Conservation (phyloP, 208 protist genomes). For the Novymonas esmeraldas region DNA sequence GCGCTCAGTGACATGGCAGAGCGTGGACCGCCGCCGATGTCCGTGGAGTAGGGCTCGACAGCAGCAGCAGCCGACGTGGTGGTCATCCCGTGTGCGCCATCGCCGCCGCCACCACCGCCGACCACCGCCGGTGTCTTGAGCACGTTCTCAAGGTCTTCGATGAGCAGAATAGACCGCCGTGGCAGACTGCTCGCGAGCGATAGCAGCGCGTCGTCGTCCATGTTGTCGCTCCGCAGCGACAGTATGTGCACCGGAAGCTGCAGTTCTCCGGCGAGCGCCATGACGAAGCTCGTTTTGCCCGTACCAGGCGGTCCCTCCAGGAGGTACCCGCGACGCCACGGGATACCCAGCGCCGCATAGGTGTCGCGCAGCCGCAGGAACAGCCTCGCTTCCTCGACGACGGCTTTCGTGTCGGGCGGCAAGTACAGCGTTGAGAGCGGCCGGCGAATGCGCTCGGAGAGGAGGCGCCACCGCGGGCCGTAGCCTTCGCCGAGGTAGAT, state of each 20-base stretch:
- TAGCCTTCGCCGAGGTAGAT: slow-evolving; percentile 70
- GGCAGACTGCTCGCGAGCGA: slow-evolving; percentile 81
- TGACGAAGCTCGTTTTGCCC: slow-evolving; percentile 94
- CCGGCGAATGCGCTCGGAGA: slow-evolving; percentile 66
- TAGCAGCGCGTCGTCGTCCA: slow-evolving; percentile 89
- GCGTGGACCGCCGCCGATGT: slow-evolving; percentile 30
- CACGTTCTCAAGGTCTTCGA: slow-evolving; percentile 96
- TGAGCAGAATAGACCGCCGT: slow-evolving; percentile 84
- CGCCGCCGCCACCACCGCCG: not conserved
- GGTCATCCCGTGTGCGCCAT: no score
- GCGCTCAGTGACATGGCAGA: slow-evolving; percentile 91
- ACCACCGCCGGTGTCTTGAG: slow-evolving; percentile 41
- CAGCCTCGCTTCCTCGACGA: slow-evolving; percentile 78
- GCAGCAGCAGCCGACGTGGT: not conserved
- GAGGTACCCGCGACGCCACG: slow-evolving; percentile 95
- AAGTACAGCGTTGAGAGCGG: slow-evolving; percentile 80
- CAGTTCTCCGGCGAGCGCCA: slow-evolving; percentile 92
- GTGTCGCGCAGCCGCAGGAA: slow-evolving; percentile 84
- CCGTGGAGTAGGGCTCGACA: slow-evolving; percentile 19
- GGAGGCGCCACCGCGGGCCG: slow-evolving; percentile 63
- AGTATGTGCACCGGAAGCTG: slow-evolving; percentile 91
- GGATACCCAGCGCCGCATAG: slow-evolving; percentile 92
- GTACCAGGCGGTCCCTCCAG: slow-evolving; percentile 94
- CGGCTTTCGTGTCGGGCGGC: slow-evolving; percentile 38
- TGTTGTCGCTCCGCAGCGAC: slow-evolving; percentile 70